Conservation (phyloP, 768 basidiomycete species). For the Tylopilus plumbeoviolaceoides region DNA sequence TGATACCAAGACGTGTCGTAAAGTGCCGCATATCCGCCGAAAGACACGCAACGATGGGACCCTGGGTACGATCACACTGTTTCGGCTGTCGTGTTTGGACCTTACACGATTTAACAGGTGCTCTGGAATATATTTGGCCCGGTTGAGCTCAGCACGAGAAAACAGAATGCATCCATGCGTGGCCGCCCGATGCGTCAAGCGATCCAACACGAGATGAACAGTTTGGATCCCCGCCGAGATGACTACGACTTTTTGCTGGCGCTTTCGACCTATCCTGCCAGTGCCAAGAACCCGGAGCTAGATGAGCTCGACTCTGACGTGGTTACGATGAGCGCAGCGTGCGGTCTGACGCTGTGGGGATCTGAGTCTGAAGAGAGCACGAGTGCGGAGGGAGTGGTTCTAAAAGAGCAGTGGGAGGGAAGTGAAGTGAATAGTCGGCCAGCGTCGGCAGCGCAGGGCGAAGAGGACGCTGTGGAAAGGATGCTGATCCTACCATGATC, state of each 20-base stretch:
- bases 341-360: slow-evolving; percentile 51
- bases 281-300: slow-evolving; percentile 38
- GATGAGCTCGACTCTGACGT: slow-evolving; percentile 46
- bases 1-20: slow-evolving; percentile 41
- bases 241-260: slow-evolving; percentile 52
- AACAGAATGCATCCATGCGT: slow-evolving; percentile 43
- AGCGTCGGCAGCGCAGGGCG: slow-evolving; percentile 4
- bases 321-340: slow-evolving; percentile 43
- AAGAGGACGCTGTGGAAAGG: slow-evolving; percentile 23
- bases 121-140: slow-evolving; percentile 42
- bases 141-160: slow-evolving; percentile 32
- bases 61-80: slow-evolving; percentile 43
- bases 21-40: slow-evolving; percentile 46
- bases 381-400: not conserved
- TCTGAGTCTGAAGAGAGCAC: slow-evolving; percentile 1
- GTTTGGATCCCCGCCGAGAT: slow-evolving; percentile 29
- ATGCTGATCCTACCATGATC: slow-evolving; percentile 12
- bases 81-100: not conserved
- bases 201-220: slow-evolving; percentile 10
- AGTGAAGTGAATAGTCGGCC: not conserved
- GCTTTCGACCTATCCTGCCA: slow-evolving; percentile 40
- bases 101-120: slow-evolving; percentile 33
- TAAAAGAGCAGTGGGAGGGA: not conserved
- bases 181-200: slow-evolving; percentile 23
- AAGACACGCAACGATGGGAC: slow-evolving; percentile 47